Conservation (phyloP, 73 alveolate genomes). For the Symbiodinium pilosum region DNA sequence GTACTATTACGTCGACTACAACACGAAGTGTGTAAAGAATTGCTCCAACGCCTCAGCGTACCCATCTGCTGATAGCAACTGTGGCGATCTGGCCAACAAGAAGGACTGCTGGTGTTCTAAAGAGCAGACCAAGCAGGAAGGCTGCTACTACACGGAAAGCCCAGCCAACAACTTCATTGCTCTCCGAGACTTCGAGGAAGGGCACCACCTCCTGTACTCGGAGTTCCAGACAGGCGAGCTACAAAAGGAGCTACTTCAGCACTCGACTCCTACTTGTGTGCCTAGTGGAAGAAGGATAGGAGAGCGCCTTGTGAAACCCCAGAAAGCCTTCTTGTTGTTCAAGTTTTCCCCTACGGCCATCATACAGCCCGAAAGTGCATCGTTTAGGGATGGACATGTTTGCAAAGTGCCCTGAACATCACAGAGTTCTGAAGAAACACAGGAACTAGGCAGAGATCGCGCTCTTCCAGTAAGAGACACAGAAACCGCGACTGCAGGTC, state of each 20-base stretch:
- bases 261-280: no score
- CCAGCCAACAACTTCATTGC: conserved; percentile 16
- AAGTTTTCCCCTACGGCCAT: no score
- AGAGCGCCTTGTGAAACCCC: no score
- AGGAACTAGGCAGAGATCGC: no score
- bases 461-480: no score
- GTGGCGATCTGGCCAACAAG: conserved; percentile 11
- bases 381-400: no score
- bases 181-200: background rate
- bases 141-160: conserved; percentile 16
- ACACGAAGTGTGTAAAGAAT: background rate
- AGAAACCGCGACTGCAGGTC: no score
- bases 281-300: no score
- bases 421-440: no score
- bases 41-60: background rate
- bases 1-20: conserved; percentile 11
- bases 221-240: background rate
- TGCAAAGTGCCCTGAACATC: no score
- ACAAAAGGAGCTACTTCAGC: background rate
- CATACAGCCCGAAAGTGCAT: no score
- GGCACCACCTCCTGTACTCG: background rate
- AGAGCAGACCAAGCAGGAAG: background rate
- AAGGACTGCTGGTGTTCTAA: conserved; percentile 11
- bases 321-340: no score
- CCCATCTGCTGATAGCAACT: background rate